phyloP scores from a whole-genome alignment of 768 basidiomycete genomes.

The Kwoniella dejecticola region DNA sequence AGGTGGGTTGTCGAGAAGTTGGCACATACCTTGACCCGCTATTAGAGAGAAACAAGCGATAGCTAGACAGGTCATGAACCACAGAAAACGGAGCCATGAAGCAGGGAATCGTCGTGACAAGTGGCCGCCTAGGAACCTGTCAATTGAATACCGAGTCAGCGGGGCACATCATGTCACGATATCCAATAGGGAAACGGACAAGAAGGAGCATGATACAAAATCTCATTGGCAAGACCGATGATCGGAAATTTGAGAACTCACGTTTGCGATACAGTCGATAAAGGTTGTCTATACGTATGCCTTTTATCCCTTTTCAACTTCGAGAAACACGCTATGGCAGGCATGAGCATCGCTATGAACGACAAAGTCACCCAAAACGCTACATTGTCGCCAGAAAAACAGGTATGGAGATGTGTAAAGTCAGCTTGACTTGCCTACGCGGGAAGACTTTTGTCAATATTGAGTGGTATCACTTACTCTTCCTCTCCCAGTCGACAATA shows the following conservation, averaged over 20 bases:
- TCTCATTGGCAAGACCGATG: too few species aligned
- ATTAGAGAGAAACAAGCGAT: slow-evolving; percentile 57
- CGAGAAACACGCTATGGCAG: slow-evolving; percentile 57
- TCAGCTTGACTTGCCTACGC: background rate
- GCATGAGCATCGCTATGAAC: slow-evolving; percentile 55
- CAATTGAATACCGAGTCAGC: background rate
- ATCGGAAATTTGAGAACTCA: slow-evolving; percentile 28
- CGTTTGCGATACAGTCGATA: slow-evolving; percentile 54
- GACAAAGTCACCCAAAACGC: slow-evolving; percentile 55
- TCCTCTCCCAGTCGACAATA: slow-evolving; percentile 52
- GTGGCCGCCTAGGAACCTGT: slow-evolving; percentile 55
- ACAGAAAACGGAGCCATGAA: slow-evolving; percentile 58
- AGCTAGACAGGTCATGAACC: slow-evolving; percentile 57
- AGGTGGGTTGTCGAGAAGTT: too few species aligned
- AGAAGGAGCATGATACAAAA: too few species aligned
- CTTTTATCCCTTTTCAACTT: slow-evolving; percentile 57
- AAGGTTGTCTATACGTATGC: slow-evolving; percentile 54
- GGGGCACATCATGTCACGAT: too few species aligned
- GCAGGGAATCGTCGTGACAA: slow-evolving; percentile 55
- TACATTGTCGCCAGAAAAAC: slow-evolving; percentile 9
- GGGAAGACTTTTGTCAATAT: too few species aligned
- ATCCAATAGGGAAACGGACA: too few species aligned
- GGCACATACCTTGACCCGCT: slow-evolving; percentile 57
- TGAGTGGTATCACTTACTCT: slow-evolving; percentile 38
- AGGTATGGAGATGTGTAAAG: background rate